phyloP scores from a whole-genome alignment of 441 rosid species.

The Dalechampia spathulata region DNA sequence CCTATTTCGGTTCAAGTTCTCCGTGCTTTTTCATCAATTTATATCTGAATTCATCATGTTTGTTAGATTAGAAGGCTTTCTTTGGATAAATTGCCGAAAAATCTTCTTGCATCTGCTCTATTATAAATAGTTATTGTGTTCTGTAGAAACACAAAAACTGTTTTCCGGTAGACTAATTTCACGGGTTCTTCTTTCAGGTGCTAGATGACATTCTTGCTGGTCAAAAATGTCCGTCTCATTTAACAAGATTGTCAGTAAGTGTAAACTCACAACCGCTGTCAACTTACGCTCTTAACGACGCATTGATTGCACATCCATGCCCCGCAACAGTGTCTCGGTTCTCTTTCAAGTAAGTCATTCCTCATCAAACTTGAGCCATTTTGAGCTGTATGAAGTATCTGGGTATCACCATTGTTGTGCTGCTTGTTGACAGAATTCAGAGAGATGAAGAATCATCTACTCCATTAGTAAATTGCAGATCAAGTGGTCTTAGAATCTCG shows the following conservation, averaged over 20 bases:
- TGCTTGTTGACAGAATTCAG: constrained; percentile 39
- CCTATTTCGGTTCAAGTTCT: no score
- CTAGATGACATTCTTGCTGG: constrained; percentile 64
- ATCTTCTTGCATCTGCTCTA: no score
- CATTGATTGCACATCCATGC: constrained; percentile 72
- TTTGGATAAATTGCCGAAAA: not conserved
- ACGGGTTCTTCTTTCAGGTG: constrained; percentile 35
- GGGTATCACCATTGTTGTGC: not conserved
- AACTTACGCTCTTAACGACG: constrained; percentile 66
- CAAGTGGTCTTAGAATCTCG: constrained; percentile 89
- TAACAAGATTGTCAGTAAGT: constrained; percentile 50
- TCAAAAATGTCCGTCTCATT: constrained; percentile 35
- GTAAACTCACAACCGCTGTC: constrained; percentile 52
- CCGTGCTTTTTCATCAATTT: not conserved
- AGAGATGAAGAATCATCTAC: constrained; percentile 31
- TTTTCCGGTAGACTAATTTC: constrained; percentile 1
- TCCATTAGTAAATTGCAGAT: constrained; percentile 55
- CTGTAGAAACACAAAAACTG: not conserved
- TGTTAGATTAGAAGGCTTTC: not conserved
- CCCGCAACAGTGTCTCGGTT: constrained; percentile 81
- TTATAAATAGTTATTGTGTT: not conserved
- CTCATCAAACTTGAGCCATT: not conserved
- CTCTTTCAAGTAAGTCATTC: constrained; percentile 60
- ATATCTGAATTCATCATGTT: no score
- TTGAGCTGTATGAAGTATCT: not conserved